phyloP scores from a whole-genome alignment of 1,284 basidiomycete species.

The Kalmanozyma brasiliensis region DNA sequence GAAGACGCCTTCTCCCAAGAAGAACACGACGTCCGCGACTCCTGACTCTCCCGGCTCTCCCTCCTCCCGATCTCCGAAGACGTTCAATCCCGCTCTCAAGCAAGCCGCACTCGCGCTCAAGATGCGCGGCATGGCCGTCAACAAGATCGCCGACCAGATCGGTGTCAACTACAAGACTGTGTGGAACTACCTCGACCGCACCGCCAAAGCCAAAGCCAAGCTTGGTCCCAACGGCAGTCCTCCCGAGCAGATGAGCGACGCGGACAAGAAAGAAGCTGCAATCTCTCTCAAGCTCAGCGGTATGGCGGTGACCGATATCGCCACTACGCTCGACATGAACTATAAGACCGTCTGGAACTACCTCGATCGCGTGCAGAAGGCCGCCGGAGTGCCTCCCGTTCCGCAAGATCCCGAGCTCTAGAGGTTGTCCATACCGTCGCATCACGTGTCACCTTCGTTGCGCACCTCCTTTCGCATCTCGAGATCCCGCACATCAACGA shows the following conservation, averaged over 20 bases:
- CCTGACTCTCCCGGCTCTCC: background rate
- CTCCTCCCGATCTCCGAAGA: background rate
- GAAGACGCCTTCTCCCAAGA: background rate
- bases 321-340: conserved; percentile 20
- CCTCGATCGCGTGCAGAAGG: conserved; percentile 19
- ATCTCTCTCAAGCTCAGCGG: conserved; percentile 19
- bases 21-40: background rate
- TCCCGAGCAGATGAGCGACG: background rate
- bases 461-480: no score
- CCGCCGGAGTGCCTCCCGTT: conserved; percentile 3
- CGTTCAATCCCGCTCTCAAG: conserved; percentile 1
- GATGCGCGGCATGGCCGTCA: conserved; percentile 12
- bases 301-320: conserved; percentile 17
- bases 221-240: background rate
- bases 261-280: conserved; percentile 17
- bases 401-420: conserved; percentile 12
- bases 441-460: background rate
- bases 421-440: background rate
- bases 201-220: conserved; percentile 7
- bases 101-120: conserved; percentile 15
- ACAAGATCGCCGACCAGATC: conserved; percentile 13
- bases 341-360: conserved; percentile 22
- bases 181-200: conserved; percentile 8
- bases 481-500: no score
- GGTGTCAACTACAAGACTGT: conserved; percentile 17